phyloP scores from a whole-genome alignment of 2,329 filamentous ascomycete genomes.

The Atkinsonella hypoxylon region DNA sequence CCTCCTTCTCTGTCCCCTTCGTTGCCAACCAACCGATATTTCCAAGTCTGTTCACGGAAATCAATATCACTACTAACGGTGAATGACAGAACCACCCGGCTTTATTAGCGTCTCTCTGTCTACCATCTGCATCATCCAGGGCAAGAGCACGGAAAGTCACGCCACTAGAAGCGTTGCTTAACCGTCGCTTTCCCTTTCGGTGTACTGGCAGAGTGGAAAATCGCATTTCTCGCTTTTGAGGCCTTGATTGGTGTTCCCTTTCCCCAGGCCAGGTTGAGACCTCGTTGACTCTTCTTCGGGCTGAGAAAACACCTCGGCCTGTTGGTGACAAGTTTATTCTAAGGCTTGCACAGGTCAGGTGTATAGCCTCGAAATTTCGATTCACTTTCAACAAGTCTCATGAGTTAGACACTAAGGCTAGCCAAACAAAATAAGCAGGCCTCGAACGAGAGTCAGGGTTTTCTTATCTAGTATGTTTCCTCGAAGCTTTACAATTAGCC shows the following conservation, averaged over 20 bases:
- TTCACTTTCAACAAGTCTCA: background rate
- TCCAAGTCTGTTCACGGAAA: background rate
- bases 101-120: background rate
- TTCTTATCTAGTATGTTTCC: background rate
- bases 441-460: background rate
- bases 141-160: slow-evolving; percentile 5
- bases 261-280: background rate
- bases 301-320: slow-evolving; percentile 5
- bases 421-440: background rate
- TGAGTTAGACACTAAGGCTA: too few relatives aligned
- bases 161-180: slow-evolving; percentile 6
- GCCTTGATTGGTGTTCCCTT: slow-evolving; percentile 5
- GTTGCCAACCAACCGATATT: background rate
- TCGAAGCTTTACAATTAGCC: background rate
- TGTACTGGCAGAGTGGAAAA: slow-evolving; percentile 7
- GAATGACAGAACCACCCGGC: background rate
- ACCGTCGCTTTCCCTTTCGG: slow-evolving; percentile 8
- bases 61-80: slow-evolving; percentile 1
- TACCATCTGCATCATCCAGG: slow-evolving; percentile 5
- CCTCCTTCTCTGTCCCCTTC: slow-evolving; percentile 2
- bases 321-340: background rate
- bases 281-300: background rate
- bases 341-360: background rate
- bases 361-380: background rate
- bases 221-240: slow-evolving; percentile 5